phyloP scores from a whole-genome alignment of 495 filamentous ascomycete genomes.

The Podospora sp. region DNA sequence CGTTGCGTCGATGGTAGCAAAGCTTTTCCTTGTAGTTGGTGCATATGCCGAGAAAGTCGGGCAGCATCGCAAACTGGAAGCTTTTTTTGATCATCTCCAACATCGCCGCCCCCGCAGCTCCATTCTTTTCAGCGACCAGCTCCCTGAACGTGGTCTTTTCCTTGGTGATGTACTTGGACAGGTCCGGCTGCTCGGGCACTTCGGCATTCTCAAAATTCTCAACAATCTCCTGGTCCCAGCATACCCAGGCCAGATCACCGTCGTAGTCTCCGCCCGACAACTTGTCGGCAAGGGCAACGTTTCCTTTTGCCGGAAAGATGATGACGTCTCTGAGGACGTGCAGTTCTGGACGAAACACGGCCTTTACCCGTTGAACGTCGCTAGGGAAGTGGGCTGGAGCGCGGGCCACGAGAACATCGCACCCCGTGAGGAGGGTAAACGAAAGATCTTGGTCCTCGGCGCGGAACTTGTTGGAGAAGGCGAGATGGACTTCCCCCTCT shows the following conservation, averaged over 20 bases:
- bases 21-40: slow-evolving; percentile 74
- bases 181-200: slow-evolving; percentile 51
- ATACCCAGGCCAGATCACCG: slow-evolving; percentile 87
- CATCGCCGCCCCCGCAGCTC: slow-evolving; percentile 22
- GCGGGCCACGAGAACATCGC: slow-evolving; percentile 85
- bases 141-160: slow-evolving; percentile 56
- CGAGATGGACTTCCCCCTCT: slow-evolving; percentile 76
- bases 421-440: slow-evolving; percentile 62
- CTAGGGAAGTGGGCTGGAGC: slow-evolving; percentile 78
- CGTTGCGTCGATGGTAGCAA: slow-evolving; percentile 62
- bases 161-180: slow-evolving; percentile 60
- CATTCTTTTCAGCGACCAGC: slow-evolving; percentile 30
- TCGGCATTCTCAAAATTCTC: slow-evolving; percentile 72
- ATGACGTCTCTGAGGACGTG: slow-evolving; percentile 82
- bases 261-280: slow-evolving; percentile 95
- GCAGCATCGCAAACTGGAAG: slow-evolving; percentile 67
- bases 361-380: slow-evolving; percentile 74
- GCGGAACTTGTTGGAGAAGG: slow-evolving; percentile 70
- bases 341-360: slow-evolving; percentile 65
- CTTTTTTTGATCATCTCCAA: slow-evolving; percentile 54
- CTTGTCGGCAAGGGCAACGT: slow-evolving; percentile 72
- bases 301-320: slow-evolving; percentile 75
- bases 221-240: slow-evolving; percentile 82
- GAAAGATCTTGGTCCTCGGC: slow-evolving; percentile 55
- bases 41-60: slow-evolving; percentile 70